phyloP scores from a whole-genome alignment of 495 filamentous ascomycete genomes.

The Daldinia childiae region DNA sequence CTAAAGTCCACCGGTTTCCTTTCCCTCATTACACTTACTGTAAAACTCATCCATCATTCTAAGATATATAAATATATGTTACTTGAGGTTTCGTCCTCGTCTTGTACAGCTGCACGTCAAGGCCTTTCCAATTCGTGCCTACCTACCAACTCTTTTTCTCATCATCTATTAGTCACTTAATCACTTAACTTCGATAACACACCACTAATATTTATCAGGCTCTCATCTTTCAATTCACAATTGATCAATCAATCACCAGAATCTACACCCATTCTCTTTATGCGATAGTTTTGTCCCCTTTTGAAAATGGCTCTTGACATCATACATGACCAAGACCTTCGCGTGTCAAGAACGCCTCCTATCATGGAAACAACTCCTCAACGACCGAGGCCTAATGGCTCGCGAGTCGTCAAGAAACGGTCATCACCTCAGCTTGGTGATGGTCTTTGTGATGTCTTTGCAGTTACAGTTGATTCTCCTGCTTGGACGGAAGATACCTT shows the following conservation, averaged over 20 bases:
- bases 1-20: background rate
- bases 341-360: background rate
- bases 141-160: background rate
- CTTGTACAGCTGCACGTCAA: background rate
- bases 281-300: background rate
- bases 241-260: background rate
- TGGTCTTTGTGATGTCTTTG: conserved; percentile 24
- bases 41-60: too few relatives aligned
- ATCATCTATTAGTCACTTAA: too few relatives aligned
- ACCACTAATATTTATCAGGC: background rate
- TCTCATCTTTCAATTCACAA: background rate
- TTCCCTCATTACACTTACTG: background rate
- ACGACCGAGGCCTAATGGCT: conserved; percentile 28
- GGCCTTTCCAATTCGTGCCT: background rate
- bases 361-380: conserved; percentile 25
- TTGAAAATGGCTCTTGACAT: background rate
- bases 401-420: conserved; percentile 22
- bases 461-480: background rate
- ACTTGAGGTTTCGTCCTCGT: background rate
- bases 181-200: background rate
- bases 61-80: background rate
- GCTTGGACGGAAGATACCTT: background rate
- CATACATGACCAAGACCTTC: background rate
- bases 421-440: conserved; percentile 38
- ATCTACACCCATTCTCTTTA: background rate